phyloP scores from a whole-genome alignment of 257 asterid genomes.

The Fraxinus cuspidata region DNA sequence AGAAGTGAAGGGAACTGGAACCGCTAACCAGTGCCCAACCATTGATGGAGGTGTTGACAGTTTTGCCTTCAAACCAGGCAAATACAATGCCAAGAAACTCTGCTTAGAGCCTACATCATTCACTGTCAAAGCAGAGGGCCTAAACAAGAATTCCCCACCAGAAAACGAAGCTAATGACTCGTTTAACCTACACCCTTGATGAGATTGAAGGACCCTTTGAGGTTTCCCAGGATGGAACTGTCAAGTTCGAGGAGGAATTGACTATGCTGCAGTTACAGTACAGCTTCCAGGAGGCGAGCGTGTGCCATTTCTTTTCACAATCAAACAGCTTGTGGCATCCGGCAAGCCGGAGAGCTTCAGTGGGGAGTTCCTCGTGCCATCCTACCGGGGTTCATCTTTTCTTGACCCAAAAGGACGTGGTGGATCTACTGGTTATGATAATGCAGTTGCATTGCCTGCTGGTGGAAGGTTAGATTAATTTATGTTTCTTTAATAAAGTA shows the following conservation, averaged over 20 bases:
- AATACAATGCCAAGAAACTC: no score
- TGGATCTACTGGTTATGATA: conserved; percentile 95
- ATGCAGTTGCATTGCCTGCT: conserved; percentile 94
- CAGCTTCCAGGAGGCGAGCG: conserved; percentile 99
- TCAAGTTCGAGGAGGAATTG: conserved; percentile 94
- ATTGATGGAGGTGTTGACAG: no score
- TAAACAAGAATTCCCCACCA: conserved; percentile 81
- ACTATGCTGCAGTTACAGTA: conserved; percentile 93
- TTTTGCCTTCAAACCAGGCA: no score
- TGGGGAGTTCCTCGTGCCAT: conserved; percentile 86
- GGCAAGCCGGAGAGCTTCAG: conserved; percentile 72
- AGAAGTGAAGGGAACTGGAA: no score
- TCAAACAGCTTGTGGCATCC: conserved; percentile 89
- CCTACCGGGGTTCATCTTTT: conserved; percentile 94
- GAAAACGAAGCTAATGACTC: conserved; percentile 94
- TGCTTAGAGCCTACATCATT: no score
- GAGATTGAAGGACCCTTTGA: conserved; percentile 97
- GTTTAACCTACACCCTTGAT: conserved; percentile 93
- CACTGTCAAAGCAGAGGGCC: no score
- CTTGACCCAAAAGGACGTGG: conserved; percentile 99
- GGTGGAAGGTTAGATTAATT: conserved; percentile 50
- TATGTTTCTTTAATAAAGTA: no score
- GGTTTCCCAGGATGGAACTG: conserved; percentile 61
- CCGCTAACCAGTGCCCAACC: no score
- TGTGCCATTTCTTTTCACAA: conserved; percentile 86